phyloP scores from a whole-genome alignment of 78 protist genomes.

The Tieghemostelium lacteum region DNA sequence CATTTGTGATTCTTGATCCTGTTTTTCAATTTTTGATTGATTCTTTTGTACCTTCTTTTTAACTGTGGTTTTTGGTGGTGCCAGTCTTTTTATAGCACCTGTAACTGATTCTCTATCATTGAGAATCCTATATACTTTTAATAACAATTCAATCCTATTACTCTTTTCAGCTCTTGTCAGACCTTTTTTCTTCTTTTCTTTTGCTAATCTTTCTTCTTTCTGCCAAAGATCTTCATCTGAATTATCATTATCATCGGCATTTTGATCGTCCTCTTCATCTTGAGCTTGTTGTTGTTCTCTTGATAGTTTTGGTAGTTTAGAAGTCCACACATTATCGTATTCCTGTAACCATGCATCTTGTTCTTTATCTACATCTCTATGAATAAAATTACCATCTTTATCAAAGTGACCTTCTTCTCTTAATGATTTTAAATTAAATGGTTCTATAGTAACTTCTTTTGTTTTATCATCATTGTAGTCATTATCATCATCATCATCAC shows the following conservation, averaged over 20 bases:
- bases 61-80: conserved; percentile 1
- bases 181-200: background rate
- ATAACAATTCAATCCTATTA: background rate
- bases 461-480: background rate
- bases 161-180: background rate
- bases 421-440: conserved; percentile 45
- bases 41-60: conserved; percentile 40
- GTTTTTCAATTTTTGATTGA: background rate
- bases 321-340: conserved; percentile 37
- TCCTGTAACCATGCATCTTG: conserved; percentile 62
- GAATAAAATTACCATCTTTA: conserved; percentile 34
- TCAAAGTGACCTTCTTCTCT: conserved; percentile 20
- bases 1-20: background rate
- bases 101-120: conserved; percentile 22
- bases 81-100: conserved; percentile 29
- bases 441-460: conserved; percentile 1
- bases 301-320: conserved; percentile 37
- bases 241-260: conserved; percentile 21
- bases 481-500: background rate
- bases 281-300: conserved; percentile 4
- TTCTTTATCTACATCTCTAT: background rate
- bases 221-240: conserved; percentile 68
- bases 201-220: conserved; percentile 14
- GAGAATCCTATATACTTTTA: background rate
- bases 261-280: conserved; percentile 23